Evolutionary conservation across 2,329 filamentous ascomycete species (phyloP).

Genomic region (Monosporascus sp.): DNA sequence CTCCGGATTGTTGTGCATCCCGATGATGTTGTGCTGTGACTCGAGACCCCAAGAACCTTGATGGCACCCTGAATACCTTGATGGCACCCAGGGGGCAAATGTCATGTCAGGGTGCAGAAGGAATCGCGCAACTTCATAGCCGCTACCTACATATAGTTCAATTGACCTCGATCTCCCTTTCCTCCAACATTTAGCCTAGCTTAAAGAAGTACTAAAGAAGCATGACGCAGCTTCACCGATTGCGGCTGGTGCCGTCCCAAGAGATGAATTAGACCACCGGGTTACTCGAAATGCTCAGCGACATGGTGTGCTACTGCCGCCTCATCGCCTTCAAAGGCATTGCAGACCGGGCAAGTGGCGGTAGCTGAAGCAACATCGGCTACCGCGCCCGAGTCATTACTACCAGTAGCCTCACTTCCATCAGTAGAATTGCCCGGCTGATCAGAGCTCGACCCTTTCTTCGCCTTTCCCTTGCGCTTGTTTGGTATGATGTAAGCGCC

Average conservation of each 20-base stretch:
- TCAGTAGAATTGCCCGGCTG: conserved; percentile 7
- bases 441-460: conserved; percentile 15
- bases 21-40: too few species aligned
- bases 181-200: too few species aligned
- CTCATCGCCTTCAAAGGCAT: conserved; percentile 62
- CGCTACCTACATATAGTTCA: too few species aligned
- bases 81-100: background rate
- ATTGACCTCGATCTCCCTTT: too few species aligned
- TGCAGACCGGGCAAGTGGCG: conserved; percentile 59
- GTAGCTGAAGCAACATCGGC: conserved; percentile 24
- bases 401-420: conserved; percentile 6
- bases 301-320: conserved; percentile 64
- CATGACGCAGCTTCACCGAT: too few species aligned
- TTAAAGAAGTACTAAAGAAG: too few species aligned
- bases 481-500: conserved; percentile 43
- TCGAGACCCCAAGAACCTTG: conserved; percentile 7
- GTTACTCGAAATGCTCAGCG: conserved; percentile 47
- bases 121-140: too few species aligned
- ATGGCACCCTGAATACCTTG: conserved; percentile 1
- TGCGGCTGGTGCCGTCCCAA: too few species aligned
- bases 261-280: background rate
- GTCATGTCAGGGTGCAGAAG: background rate
- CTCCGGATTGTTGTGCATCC: background rate
- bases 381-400: conserved; percentile 4
- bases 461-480: conserved; percentile 25